A percentile compares a stretch with the other conserved stretches of the same genome.
Evolutionary conservation across 495 filamentous ascomycete genomes (phyloP).

Genomic region (Aspergillus nidulans): DNA sequence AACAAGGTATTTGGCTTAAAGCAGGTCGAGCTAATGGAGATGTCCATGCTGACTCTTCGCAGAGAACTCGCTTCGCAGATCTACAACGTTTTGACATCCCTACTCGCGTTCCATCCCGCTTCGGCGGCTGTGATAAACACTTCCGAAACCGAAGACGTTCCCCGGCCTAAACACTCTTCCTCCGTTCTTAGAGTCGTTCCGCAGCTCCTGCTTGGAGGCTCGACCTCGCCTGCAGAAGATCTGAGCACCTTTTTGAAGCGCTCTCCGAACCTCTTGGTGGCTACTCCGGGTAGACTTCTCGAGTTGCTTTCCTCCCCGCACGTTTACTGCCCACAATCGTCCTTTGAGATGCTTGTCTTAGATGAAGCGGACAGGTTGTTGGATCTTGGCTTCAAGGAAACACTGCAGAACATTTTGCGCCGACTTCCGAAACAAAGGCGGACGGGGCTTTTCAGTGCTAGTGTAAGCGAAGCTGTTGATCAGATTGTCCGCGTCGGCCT

Average conservation of each 20-base stretch:
- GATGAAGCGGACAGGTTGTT: conserved; percentile 92
- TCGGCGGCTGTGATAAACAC: conserved; percentile 62
- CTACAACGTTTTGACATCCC: conserved; percentile 67
- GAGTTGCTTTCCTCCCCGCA: conserved; percentile 88
- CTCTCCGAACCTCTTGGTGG: conserved; percentile 82
- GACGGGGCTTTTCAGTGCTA: conserved; percentile 91
- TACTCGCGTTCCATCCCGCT: conserved; percentile 76
- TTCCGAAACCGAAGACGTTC: conserved; percentile 45
- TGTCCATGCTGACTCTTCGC: conserved; percentile 10
- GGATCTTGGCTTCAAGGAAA: conserved; percentile 92
- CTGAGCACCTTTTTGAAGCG: conserved; percentile 71
- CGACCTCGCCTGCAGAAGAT: conserved; percentile 78
- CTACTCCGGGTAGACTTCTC: conserved; percentile 81
- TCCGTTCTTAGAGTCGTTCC: conserved; percentile 62
- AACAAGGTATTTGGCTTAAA: conserved; percentile 51
- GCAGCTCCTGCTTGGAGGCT: conserved; percentile 85
- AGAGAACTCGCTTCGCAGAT: conserved; percentile 91
- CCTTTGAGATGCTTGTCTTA: conserved; percentile 84
- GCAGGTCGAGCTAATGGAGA: neutral
- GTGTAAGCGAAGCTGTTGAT: conserved; percentile 84
- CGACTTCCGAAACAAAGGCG: conserved; percentile 87
- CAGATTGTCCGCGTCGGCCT: conserved; percentile 89
- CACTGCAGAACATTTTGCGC: conserved; percentile 77
- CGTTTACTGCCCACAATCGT: conserved; percentile 82
- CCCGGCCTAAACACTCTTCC: conserved; percentile 46